Base-by-base conservation (phyloP, 1,139 yeast genomes). In the Diutina rugosa region DNA sequence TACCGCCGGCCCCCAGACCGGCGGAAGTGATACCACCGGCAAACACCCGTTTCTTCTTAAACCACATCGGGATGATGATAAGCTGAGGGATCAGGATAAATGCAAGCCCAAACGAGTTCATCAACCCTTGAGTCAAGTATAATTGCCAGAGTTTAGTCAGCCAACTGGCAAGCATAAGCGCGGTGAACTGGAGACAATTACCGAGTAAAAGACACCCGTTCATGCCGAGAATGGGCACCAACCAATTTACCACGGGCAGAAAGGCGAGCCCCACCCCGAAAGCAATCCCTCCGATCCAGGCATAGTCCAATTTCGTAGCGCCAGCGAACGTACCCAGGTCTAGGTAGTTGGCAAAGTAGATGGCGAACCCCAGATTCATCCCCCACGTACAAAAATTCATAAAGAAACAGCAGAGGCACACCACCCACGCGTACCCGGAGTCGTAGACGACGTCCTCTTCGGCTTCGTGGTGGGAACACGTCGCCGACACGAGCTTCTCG, bases 1-100 rank as follows among this genome's bases (percentile, higher is more conserved):
- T 75, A 2, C 90, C 90, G 1, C 89, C 90, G 6, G 77, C 67
- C 8, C 87, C 83, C 1, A 86, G 76, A 0, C 89, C 88, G 1
- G 83, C 77, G 0, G 84, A 76, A 0, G 81, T 78, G 1, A 84
- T 61, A 3, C 87, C 85, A 18, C 41, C 53, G 14, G 53, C 53
- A 9, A 49, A 16, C 7, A 49, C 44, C 12, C 76, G 67, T 44
- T 44, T 52, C n/a, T 44, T 14, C 28, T 29, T 41, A 26, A 52
- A 52, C 55, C 55, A 82, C 65, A 44, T 46, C 16, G 55, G 55
- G 12, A 46, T 6, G 21, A 46, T 10, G 7, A 29, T n/a, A 0
- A 84, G 81, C 58, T 87, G 58, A 28, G 57, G 48, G n/a, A 58
- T 21, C 8, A 56, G 49, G 16, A 77, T 72, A 29, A 76, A 62